phyloP scores from a whole-genome alignment of 2,329 filamentous ascomycete genomes.

The Colletotrichum gloeosporioides region DNA sequence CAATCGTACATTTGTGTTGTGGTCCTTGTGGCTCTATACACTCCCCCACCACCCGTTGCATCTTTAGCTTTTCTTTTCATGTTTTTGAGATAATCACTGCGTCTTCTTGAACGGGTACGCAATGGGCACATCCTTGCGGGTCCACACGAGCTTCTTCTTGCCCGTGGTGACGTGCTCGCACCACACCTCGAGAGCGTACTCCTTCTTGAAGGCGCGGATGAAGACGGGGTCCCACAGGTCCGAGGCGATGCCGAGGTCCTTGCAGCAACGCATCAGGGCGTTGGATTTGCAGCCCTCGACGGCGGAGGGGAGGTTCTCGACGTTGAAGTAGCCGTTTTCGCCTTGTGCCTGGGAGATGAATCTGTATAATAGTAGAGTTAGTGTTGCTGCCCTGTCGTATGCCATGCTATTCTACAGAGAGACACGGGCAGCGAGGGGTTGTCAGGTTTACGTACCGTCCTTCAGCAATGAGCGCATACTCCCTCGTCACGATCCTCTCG shows the following conservation, averaged over 20 bases:
- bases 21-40: not conserved
- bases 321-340: slow-evolving; percentile 91
- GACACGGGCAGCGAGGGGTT: no score
- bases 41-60: not conserved
- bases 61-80: not conserved
- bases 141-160: slow-evolving; percentile 87
- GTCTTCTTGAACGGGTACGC: slow-evolving; percentile 61
- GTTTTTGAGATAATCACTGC: not conserved
- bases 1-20: not conserved
- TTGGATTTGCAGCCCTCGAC: slow-evolving; percentile 98
- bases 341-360: slow-evolving; percentile 92
- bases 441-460: slow-evolving; percentile 70
- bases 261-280: slow-evolving; percentile 97
- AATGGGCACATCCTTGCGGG: slow-evolving; percentile 81
- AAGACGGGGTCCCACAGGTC: slow-evolving; percentile 97
- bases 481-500: slow-evolving; percentile 80
- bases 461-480: slow-evolving; percentile 89
- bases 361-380: slow-evolving; percentile 48
- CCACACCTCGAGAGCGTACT: slow-evolving; percentile 80
- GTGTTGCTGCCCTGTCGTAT: no score
- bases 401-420: no score
- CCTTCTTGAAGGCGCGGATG: slow-evolving; percentile 81
- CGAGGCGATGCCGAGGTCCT: slow-evolving; percentile 92
- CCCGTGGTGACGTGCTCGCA: slow-evolving; percentile 88
- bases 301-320: slow-evolving; percentile 90